phyloP scores from a whole-genome alignment of 164 flowering plant genomes.

The Tinospora cordifolia region DNA sequence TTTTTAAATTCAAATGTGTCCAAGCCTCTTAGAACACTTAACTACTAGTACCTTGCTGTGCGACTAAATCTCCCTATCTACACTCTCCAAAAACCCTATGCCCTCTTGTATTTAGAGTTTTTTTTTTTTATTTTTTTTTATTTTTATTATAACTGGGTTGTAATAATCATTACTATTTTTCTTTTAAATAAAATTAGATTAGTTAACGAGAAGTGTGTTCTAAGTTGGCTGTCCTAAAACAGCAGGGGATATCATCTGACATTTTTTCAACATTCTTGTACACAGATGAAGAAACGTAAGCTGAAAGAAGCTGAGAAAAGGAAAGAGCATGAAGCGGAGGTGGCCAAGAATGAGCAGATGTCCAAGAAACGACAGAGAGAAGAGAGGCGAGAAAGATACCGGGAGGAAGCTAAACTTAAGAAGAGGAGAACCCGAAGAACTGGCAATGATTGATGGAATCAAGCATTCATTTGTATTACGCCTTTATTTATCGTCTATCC shows the following conservation, averaged over 20 bases:
- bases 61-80: no score
- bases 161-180: neutral
- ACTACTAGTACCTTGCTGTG: no score
- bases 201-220: no score
- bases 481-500: neutral
- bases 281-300: slow-evolving; percentile 63
- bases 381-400: slow-evolving; percentile 58
- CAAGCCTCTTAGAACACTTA: no score
- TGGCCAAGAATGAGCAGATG: slow-evolving; percentile 57
- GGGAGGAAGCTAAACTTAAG: slow-evolving; percentile 53
- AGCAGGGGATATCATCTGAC: neutral
- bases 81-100: no score
- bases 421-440: slow-evolving; percentile 38
- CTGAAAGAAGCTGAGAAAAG: slow-evolving; percentile 51
- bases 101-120: no score
- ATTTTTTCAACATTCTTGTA: neutral
- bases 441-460: slow-evolving; percentile 8
- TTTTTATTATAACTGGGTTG: neutral
- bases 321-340: slow-evolving; percentile 39
- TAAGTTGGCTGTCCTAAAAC: neutral
- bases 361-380: slow-evolving; percentile 71
- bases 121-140: neutral
- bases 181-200: no score
- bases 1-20: no score
- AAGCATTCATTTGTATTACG: neutral